phyloP scores from a whole-genome alignment of 1,139 yeast species.

The Magnusiomyces starmeri region DNA sequence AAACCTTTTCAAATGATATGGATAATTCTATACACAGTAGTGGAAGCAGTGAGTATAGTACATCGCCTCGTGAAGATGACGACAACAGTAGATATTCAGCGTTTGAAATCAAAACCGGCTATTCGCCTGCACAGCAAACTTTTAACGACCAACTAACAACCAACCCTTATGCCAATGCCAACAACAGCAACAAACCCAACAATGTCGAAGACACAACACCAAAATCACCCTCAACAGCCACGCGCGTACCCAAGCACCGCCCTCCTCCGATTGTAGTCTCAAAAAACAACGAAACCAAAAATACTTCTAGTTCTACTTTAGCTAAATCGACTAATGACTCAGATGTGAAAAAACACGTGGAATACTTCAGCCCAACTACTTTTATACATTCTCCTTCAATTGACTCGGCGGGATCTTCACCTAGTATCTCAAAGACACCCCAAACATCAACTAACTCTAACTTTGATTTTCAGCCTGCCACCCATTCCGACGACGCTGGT shows the following conservation, averaged over 20 bases:
- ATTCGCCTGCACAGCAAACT: too few relatives aligned
- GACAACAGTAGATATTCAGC: too few relatives aligned
- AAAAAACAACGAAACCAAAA: background rate
- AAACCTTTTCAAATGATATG: too few relatives aligned
- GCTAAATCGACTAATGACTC: background rate
- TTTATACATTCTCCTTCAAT: conserved; percentile 3
- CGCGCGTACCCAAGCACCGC: background rate
- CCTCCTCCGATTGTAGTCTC: conserved; percentile 3
- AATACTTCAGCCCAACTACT: conserved; percentile 26
- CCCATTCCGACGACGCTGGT: background rate
- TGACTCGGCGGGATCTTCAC: background rate
- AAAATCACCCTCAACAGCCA: background rate
- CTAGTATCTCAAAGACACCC: conserved; percentile 4
- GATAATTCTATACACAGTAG: too few relatives aligned
- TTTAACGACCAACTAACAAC: too few relatives aligned
- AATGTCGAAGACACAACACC: too few relatives aligned
- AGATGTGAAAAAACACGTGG: conserved; percentile 2
- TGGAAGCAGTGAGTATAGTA: too few relatives aligned
- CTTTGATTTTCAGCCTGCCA: background rate
- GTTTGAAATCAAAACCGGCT: too few relatives aligned
- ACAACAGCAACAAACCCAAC: too few relatives aligned
- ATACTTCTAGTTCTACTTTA: background rate
- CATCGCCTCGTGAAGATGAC: too few relatives aligned
- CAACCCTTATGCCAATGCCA: too few relatives aligned
- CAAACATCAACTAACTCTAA: background rate